phyloP scores from a whole-genome alignment of 768 basidiomycete species.

The Boletus reticuloceps region DNA sequence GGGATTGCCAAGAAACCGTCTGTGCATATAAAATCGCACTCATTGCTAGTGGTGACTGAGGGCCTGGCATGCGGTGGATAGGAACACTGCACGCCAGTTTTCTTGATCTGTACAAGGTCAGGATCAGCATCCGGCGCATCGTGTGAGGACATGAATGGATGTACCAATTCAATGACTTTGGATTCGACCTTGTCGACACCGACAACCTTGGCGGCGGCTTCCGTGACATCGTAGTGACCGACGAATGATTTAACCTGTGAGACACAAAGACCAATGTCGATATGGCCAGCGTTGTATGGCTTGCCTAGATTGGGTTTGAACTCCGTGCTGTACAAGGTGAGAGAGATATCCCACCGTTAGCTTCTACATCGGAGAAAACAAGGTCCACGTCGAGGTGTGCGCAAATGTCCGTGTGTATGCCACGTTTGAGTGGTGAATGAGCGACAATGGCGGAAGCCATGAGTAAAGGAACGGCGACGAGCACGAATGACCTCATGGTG shows the following conservation, averaged over 20 bases:
- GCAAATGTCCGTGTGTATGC: conserved; percentile 11
- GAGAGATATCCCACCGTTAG: conserved; percentile 4
- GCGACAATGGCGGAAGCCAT: conserved; percentile 14
- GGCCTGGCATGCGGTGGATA: conserved; percentile 32
- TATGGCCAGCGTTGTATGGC: conserved; percentile 21
- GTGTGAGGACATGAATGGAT: background rate
- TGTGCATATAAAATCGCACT: conserved; percentile 30
- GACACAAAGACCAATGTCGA: conserved; percentile 30
- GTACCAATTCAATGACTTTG: conserved; percentile 24
- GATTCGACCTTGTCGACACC: conserved; percentile 22
- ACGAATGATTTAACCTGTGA: conserved; percentile 27
- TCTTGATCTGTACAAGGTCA: conserved; percentile 21
- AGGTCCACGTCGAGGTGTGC: conserved; percentile 15
- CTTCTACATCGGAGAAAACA: conserved; percentile 12
- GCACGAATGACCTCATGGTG: conserved; percentile 15
- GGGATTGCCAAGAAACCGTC: conserved; percentile 28
- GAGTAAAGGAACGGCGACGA: conserved; percentile 19
- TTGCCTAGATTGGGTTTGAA: conserved; percentile 10
- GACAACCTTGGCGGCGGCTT: conserved; percentile 21
- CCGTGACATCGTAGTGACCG: conserved; percentile 19
- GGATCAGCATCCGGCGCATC: background rate
- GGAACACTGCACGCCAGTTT: conserved; percentile 22
- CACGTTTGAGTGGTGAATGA: conserved; percentile 10
- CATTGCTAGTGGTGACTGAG: conserved; percentile 12
- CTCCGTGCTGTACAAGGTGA: too few relatives aligned